phyloP scores from a whole-genome alignment of 192 early-diverging fungal species.

The Mortierella claussenii region DNA sequence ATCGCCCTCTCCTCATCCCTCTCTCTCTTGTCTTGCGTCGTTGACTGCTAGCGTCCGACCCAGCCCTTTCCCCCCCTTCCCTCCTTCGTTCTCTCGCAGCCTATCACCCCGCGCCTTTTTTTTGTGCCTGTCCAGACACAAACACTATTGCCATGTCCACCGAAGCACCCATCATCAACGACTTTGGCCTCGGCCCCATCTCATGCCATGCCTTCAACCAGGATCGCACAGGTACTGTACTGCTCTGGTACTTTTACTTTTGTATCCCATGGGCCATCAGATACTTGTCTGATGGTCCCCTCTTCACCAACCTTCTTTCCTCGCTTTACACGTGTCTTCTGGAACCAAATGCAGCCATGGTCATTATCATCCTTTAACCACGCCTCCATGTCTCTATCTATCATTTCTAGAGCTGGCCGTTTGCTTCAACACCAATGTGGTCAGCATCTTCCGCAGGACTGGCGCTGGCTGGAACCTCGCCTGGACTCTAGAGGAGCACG shows the following conservation, averaged over 20 bases:
- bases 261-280: too few species aligned
- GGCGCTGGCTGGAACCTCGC: constrained; percentile 68
- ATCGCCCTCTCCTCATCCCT: too few species aligned
- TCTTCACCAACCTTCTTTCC: neutral
- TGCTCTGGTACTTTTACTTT: constrained; percentile 8
- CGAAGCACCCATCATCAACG: constrained; percentile 30
- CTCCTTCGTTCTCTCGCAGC: neutral
- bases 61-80: neutral
- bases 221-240: constrained; percentile 89
- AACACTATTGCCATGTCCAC: constrained; percentile 8
- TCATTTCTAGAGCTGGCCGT: constrained; percentile 84
- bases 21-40: constrained; percentile 15
- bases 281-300: too few species aligned
- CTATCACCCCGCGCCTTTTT: neutral
- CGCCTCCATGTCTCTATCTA: neutral
- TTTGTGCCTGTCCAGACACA: neutral
- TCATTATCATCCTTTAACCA: constrained; percentile 8
- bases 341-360: too few species aligned
- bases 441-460: constrained; percentile 84
- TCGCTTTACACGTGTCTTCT: too few species aligned
- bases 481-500: constrained; percentile 89
- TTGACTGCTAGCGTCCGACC: constrained; percentile 55
- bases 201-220: constrained; percentile 95
- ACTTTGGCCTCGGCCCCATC: constrained; percentile 77
- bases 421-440: constrained; percentile 90